Evolutionary conservation across 2,329 filamentous ascomycete species (phyloP), one percentile per base, ranked within the genome.

Genomic region (Scopulariopsis brevicaulis): DNA sequence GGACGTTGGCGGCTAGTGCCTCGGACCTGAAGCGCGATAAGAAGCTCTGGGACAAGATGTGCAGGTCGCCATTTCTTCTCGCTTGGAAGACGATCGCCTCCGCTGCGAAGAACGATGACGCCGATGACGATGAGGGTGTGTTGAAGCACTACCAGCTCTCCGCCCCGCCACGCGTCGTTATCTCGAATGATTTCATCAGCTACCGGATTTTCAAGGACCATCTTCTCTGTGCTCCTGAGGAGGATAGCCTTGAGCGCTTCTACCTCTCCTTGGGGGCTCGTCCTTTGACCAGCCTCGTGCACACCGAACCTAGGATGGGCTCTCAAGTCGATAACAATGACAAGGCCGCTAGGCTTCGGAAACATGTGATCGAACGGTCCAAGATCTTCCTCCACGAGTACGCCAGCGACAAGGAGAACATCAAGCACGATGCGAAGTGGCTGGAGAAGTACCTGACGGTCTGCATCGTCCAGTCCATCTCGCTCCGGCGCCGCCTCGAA

Each of bases 361-460:
- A 87, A 64, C 84, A 93, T 61, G 89, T 97, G 20, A 76, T 95
- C 4, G 95, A 99, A 69, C 84, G 94, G 58, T 87, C 88, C 57
- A 89, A 93, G 62, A 80, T 99, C 28, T 99, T 97, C 69, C 76
- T 99, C 32, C 87, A 96, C 66, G 92, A 86, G 62, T 83, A 83
- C 59, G 67, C 75, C 25, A 78, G 89, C 65, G 87, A 93, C 67
- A 81, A 85, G 4, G 89, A 95, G 60, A 78, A 80, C n/a, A 85
- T 99, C 66, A 87, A 87, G 63, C 90, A 94, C 65, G 92, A 97
- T 68, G 81, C 84, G 7, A 89, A 87, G 64, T 99, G 94, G 94
- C 76, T 99, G 12, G 90, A 96, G 65, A 89, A 90, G 67, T 88
- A 95, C 63, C 74, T 99, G 15, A 78, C 75, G 0, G 89, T 99